Evolutionary conservation across 805 yeast genomes (phyloP).

Genomic region (Aciculoconidium aculeatum): DNA sequence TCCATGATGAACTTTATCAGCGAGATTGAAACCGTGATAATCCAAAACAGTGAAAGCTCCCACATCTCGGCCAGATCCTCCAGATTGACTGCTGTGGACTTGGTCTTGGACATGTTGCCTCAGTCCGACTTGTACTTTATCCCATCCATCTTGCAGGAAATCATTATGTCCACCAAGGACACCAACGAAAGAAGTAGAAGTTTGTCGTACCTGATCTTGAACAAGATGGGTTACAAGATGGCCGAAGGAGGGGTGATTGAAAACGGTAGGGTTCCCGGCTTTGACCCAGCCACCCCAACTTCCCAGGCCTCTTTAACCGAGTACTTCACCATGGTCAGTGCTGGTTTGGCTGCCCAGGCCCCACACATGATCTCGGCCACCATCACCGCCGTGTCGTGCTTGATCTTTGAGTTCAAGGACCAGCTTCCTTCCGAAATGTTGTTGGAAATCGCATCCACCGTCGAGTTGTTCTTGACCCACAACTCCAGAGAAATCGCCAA

Average conservation of each 20-base stretch:
- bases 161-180: conserved; percentile 86
- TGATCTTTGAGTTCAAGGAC: conserved; percentile 79
- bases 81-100: conserved; percentile 62
- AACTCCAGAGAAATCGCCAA: conserved; percentile 91
- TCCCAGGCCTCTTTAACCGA: conserved; percentile 68
- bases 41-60: conserved; percentile 52
- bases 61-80: conserved; percentile 76
- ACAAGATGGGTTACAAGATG: conserved; percentile 80
- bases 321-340: conserved; percentile 88
- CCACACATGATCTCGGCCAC: conserved; percentile 96
- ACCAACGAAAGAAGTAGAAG: conserved; percentile 88
- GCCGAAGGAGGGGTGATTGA: conserved; percentile 58
- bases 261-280: conserved; percentile 61
- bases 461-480: conserved; percentile 85
- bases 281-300: conserved; percentile 57
- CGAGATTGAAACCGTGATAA: conserved; percentile 55
- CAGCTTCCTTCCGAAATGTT: conserved; percentile 54
- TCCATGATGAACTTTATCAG: conserved; percentile 48
- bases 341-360: conserved; percentile 90
- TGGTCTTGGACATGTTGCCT: conserved; percentile 60
- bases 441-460: conserved; percentile 74
- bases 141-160: conserved; percentile 79
- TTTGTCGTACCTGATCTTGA: conserved; percentile 66
- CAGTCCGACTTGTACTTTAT: conserved; percentile 62
- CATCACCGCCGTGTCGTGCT: conserved; percentile 81